phyloP scores from a whole-genome alignment of 179 eudicot genomes.

The Beta corolliflora region DNA sequence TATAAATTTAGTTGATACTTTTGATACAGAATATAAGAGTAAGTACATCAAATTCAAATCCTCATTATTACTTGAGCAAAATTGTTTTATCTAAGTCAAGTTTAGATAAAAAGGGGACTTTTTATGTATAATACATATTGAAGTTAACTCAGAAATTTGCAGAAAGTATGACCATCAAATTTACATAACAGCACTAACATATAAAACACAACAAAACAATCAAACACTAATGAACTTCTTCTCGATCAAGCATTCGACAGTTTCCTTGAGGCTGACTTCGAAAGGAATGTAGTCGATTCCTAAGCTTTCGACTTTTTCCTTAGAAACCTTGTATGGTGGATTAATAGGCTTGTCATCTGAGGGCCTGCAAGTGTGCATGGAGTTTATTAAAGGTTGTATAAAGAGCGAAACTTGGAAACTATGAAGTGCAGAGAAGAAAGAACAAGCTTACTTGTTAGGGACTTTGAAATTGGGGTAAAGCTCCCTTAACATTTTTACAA shows the following conservation, averaged over 20 bases:
- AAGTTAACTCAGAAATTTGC: too few relatives aligned
- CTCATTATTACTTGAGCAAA: too few relatives aligned
- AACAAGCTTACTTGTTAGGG: slow-evolving; percentile 36
- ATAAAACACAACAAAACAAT: neutral
- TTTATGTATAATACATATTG: too few relatives aligned
- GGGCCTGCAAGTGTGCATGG: slow-evolving; percentile 37
- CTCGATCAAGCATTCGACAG: slow-evolving; percentile 51
- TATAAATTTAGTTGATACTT: too few relatives aligned
- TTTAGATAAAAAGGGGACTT: too few relatives aligned
- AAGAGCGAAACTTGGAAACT: too few relatives aligned
- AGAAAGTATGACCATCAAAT: neutral
- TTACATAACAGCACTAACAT: neutral
- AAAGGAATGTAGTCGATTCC: slow-evolving; percentile 51
- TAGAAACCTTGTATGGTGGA: slow-evolving; percentile 42
- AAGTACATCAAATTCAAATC: too few relatives aligned
- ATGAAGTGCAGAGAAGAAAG: neutral
- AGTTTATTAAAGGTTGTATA: neutral
- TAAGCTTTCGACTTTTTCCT: slow-evolving; percentile 40
- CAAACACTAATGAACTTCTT: slow-evolving; percentile 35
- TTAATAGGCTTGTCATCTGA: slow-evolving; percentile 40
- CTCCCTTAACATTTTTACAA: slow-evolving; percentile 33
- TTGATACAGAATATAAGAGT: too few relatives aligned
- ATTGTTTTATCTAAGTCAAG: too few relatives aligned
- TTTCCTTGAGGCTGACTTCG: slow-evolving; percentile 40
- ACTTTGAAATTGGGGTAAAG: slow-evolving; percentile 40